Evolutionary conservation across 805 yeast genomes (phyloP), one percentile per base, ranked within the genome.

Genomic region (Sugiyamaella smithiae): DNA sequence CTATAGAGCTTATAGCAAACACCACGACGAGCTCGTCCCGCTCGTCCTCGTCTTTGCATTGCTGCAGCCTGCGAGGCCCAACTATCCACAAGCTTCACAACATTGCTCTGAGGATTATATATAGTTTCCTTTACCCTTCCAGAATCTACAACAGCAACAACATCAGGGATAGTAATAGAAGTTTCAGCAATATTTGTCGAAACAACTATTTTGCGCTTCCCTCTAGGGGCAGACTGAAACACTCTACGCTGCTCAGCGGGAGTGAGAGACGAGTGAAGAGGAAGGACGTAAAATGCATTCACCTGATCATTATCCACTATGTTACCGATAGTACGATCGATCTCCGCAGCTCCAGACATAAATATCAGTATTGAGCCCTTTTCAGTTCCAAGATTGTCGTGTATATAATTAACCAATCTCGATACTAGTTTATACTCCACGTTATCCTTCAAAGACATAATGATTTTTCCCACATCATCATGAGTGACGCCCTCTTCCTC

Each of bases 131-230:
- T 91, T 4, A 87, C 90, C 45, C 88, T 72, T 1, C 99, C 99
- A 1, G 86, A 70, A 62, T 91, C 98, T 37, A 91, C 77, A 1
- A 91, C 97, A 0, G 82, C 95, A 8, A 89, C 96, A 66, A 91
- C 87, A 66, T 91, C 99, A 12, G 96, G 88, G 48, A 91, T 91
- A 1, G 99, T 91, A 55, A 91, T 89, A 12, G 99, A 91, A 0
- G 99, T 91, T 67, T 91, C 99, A 0, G 99, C 99, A 51, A 91
- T 87, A 62, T 91, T 90, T 0, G 99, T 91, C 1, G 96, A 80
- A 0, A 85, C 91, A 9, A 91, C 89, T 32, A 91, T 77, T 57
- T 91, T 91, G 54, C 97, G 73, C 36, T 59, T 56, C 11, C 82
- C 83, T 0, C 51, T 55, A 0, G 81, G 77, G 2, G 87, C 78